These are phyloP conservation scores for Alternaria infectoria DNA, from an alignment of 2,329 filamentous ascomycete species.

Conservation along the genomic window DNA sequence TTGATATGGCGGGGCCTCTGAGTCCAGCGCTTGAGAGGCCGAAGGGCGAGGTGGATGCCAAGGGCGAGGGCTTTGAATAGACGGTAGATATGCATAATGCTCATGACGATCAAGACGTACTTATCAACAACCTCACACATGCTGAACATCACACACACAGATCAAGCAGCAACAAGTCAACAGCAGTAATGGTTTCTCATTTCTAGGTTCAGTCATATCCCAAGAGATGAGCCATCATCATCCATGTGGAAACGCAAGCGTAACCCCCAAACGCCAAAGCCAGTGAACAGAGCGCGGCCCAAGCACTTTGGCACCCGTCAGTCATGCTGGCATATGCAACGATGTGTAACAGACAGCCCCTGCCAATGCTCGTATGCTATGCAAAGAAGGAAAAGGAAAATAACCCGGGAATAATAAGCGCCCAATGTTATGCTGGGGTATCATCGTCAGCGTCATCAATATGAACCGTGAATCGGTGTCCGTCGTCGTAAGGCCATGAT, in stretches of 20 bases:
- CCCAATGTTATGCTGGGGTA: conserved; percentile 36
- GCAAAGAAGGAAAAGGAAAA: conserved; percentile 28
- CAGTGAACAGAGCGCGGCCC: conserved; percentile 35
- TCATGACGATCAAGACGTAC: not conserved
- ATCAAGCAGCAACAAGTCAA: not conserved
- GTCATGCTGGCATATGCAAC: conserved; percentile 35
- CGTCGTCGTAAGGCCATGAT: conserved; percentile 20
- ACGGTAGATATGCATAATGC: conserved; percentile 5
- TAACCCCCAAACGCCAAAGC: conserved; percentile 35
- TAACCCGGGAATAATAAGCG: conserved; percentile 26
- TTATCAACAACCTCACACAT: not conserved
- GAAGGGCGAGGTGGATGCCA: conserved; percentile 28
- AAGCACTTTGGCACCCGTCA: conserved; percentile 48
- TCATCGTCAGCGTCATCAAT: conserved; percentile 24
- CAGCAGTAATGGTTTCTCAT: not conserved
- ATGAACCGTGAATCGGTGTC: conserved; percentile 9
- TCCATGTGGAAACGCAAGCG: not conserved
- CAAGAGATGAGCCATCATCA: not conserved
- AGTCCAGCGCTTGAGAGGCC: conserved; percentile 38
- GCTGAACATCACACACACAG: not conserved
- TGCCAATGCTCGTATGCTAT: conserved; percentile 41
- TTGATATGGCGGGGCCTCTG: conserved; percentile 35
- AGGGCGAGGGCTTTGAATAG: conserved; percentile 43
- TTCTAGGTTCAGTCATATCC: not conserved
- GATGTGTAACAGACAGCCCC: conserved; percentile 12